Evolutionary conservation across 495 filamentous ascomycete genomes (phyloP), one percentile per base, ranked within the genome.

Genomic region (Trypethelium eluteriae): DNA sequence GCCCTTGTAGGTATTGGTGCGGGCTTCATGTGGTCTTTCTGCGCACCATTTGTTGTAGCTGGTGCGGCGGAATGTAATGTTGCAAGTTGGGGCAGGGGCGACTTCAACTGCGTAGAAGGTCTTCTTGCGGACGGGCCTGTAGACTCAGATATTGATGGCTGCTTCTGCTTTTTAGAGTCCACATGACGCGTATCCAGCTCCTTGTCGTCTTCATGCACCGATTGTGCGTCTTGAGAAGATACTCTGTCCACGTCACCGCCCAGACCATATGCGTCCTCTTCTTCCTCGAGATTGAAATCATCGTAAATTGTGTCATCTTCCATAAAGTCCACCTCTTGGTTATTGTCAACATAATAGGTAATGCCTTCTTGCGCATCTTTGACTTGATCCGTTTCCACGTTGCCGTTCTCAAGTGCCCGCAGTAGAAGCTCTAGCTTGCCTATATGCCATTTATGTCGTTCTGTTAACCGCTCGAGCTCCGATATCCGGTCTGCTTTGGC

Each of bases 281-380:
- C 95, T 68, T 95, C 93, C 62, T 91, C 86, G 38, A 98, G 85
- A 70, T 92, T 88, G 62, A 98, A 81, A 63, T 97, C 95, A 72
- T 98, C 95, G 75, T 98, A 98, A 68, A 98, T 88, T n/a, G 79
- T 83, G 62, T 98, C 93, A 71, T 98, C 91, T 70, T 96, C 92
- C 70, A 89, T 84, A 78, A 89, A 98, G 70, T 98, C 95, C 41
- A 88, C 80, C 65, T 89, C 91, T 76, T 89, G 87, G 72, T 92
- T 91, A 73, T 92, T 91, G 65, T 94, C 86, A 62, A 98, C 91
- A 76, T 98, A 98, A 79, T 96, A 96, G 70, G 85, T 86, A 77
- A 98, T 98, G 72, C 85, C 86, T 67, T 98, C 95, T 76, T 96
- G 90, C 18, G 96, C 75, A 25, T 92, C 90, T 56, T 84, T 85